Evolutionary conservation across 2,329 filamentous ascomycete species (phyloP).

Genomic region (Zasmidium angulare): DNA sequence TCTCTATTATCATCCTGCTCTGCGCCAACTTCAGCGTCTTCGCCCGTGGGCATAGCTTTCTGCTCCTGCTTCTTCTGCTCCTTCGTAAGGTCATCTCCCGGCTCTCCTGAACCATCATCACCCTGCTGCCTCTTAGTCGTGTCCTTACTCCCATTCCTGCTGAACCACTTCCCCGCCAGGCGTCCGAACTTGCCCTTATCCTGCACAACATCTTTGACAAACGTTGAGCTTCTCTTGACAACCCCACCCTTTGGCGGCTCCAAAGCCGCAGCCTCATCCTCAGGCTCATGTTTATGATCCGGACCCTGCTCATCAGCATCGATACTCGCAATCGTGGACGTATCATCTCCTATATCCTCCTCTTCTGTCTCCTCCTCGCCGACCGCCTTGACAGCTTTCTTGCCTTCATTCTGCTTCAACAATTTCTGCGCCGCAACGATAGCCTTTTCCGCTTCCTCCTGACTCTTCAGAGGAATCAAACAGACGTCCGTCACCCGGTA

Average conservation of each 20-base stretch:
- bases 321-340: slow-evolving; percentile 15
- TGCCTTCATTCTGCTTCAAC: slow-evolving; percentile 25
- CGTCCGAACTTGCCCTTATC: slow-evolving; percentile 80
- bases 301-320: slow-evolving; percentile 19
- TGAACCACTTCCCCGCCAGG: slow-evolving; percentile 91
- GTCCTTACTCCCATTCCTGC: slow-evolving; percentile 74
- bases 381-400: too few species aligned
- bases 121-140: slow-evolving; percentile 70
- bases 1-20: slow-evolving; percentile 29
- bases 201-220: slow-evolving; percentile 85
- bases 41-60: slow-evolving; percentile 29
- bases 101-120: slow-evolving; percentile 56
- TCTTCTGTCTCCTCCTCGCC: slow-evolving; percentile 31
- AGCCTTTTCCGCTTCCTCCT: slow-evolving; percentile 69
- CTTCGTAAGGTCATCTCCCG: slow-evolving; percentile 27
- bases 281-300: slow-evolving; percentile 20
- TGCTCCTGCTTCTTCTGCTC: slow-evolving; percentile 35
- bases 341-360: slow-evolving; percentile 30
- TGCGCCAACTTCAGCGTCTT: slow-evolving; percentile 14
- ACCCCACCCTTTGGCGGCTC: slow-evolving; percentile 36
- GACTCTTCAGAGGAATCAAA: slow-evolving; percentile 81
- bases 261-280: slow-evolving; percentile 29
- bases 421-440: slow-evolving; percentile 62
- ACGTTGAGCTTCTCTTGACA: slow-evolving; percentile 55
- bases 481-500: slow-evolving; percentile 88